Percentiles rank a stretch among this genome's conserved stretches.
phyloP scores from a whole-genome alignment of 164 flowering plant species.

The grape (Vitis vinifera) region DNA sequence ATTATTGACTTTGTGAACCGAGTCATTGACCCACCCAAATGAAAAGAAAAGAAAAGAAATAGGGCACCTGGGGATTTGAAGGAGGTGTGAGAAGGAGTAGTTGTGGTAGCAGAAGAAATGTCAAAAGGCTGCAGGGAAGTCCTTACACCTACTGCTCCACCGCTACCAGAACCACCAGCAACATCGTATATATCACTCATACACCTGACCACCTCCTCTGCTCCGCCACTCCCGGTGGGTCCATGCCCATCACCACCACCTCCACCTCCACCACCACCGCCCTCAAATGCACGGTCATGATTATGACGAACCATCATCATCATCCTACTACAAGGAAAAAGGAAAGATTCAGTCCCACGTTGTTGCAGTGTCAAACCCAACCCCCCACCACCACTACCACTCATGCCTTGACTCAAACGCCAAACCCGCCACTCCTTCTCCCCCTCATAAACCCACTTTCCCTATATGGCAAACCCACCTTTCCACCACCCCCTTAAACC shows the following conservation, averaged over 20 bases:
- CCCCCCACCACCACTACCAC: conserved; percentile 7
- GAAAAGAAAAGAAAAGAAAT: neutral
- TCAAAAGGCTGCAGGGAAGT: conserved; percentile 24
- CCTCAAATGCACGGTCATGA: conserved; percentile 22
- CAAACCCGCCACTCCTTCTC: conserved; percentile 10
- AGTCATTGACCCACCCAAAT: no score
- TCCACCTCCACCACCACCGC: conserved; percentile 1
- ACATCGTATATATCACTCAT: conserved; percentile 10
- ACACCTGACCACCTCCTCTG: no score
- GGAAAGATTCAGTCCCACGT: conserved; percentile 25
- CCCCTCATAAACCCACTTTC: conserved; percentile 12
- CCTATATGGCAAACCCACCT: conserved; percentile 4
- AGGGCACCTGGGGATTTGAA: conserved; percentile 16
- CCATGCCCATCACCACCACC: conserved; percentile 8
- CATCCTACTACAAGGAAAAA: conserved; percentile 24
- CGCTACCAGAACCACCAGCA: conserved; percentile 4
- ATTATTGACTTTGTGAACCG: neutral
- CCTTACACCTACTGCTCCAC: conserved; percentile 2
- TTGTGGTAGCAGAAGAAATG: neutral
- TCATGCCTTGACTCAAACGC: conserved; percentile 25
- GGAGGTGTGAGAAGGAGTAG: conserved; percentile 4
- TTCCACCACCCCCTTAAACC: neutral
- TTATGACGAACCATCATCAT: conserved; percentile 24
- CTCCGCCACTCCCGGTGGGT: no score
- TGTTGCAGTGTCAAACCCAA: conserved; percentile 35